phyloP scores from a whole-genome alignment of 305 asterid species.

The Rubia balearica region DNA sequence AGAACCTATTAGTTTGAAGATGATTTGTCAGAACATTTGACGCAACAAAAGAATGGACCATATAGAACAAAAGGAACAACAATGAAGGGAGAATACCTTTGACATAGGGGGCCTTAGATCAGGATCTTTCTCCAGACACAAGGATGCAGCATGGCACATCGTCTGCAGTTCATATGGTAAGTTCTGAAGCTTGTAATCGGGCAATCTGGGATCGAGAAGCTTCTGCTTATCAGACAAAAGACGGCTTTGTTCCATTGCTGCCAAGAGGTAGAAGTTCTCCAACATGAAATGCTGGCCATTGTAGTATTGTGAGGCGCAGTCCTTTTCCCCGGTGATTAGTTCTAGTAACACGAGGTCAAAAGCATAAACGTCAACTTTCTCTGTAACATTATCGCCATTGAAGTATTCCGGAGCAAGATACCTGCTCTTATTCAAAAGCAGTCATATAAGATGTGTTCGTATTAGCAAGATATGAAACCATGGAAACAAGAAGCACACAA shows the following conservation, averaged over 20 bases:
- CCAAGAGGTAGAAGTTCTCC: conserved; percentile 38
- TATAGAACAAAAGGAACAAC: background rate
- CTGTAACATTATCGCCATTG: conserved; percentile 45
- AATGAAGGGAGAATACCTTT: conserved; percentile 38
- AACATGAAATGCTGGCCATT: conserved; percentile 37
- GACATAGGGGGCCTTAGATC: conserved; percentile 77
- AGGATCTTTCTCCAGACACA: conserved; percentile 75
- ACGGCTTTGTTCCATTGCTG: conserved; percentile 42
- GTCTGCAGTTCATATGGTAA: conserved; percentile 58
- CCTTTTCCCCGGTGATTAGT: conserved; percentile 60
- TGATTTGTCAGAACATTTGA: background rate
- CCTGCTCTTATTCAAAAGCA: conserved; percentile 27
- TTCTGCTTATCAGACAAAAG: conserved; percentile 44
- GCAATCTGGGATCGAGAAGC: conserved; percentile 48
- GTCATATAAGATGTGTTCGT: conserved; percentile 4
- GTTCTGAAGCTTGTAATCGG: conserved; percentile 31
- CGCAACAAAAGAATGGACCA: background rate
- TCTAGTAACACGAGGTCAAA: conserved; percentile 69
- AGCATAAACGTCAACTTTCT: conserved; percentile 75
- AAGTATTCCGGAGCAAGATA: conserved; percentile 79
- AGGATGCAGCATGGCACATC: conserved; percentile 62
- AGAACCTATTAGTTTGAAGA: conserved; percentile 40
- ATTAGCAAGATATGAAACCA: background rate
- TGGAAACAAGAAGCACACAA: background rate
- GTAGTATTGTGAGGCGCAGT: conserved; percentile 43